A percentile compares a stretch with the other conserved stretches of the same genome.
These are phyloP conservation scores for Termitomyces sp. DNA, from an alignment of 768 basidiomycete genomes.

Conservation along the genomic window DNA sequence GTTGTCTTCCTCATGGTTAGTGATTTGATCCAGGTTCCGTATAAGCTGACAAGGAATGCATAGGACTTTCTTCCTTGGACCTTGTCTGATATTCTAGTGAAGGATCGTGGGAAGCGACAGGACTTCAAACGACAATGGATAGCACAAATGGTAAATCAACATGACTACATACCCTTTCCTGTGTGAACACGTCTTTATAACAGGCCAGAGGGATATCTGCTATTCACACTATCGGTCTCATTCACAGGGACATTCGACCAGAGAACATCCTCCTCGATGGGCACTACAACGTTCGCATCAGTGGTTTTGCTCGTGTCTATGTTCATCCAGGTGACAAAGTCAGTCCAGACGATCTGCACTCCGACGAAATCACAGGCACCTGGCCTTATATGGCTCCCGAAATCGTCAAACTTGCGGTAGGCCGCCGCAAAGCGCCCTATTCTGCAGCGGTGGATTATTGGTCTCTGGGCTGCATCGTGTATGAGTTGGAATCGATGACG, in stretches of 20 bases:
- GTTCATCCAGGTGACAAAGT: background rate
- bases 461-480: slow-evolving; percentile 8
- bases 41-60: background rate
- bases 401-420: background rate
- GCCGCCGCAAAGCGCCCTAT: background rate
- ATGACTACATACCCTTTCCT: background rate
- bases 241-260: slow-evolving; percentile 6
- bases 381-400: slow-evolving; percentile 10
- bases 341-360: background rate
- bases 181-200: background rate
- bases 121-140: slow-evolving; percentile 5
- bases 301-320: background rate
- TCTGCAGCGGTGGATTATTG: slow-evolving; percentile 3
- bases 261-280: slow-evolving; percentile 5
- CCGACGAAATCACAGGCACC: slow-evolving; percentile 1
- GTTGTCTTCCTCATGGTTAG: slow-evolving; percentile 1
- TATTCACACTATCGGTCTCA: slow-evolving; percentile 1
- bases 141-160: slow-evolving; percentile 2
- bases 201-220: slow-evolving; percentile 1
- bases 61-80: background rate
- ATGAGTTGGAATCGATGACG: slow-evolving; percentile 1
- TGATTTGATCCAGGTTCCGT: background rate
- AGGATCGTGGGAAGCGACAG: background rate
- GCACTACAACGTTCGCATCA: slow-evolving; percentile 1
- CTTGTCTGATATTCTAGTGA: background rate